Evolutionary conservation across 2,329 filamentous ascomycete genomes (phyloP), one percentile per base, ranked within the genome.

Genomic region (Scedosporium apiospermum): DNA sequence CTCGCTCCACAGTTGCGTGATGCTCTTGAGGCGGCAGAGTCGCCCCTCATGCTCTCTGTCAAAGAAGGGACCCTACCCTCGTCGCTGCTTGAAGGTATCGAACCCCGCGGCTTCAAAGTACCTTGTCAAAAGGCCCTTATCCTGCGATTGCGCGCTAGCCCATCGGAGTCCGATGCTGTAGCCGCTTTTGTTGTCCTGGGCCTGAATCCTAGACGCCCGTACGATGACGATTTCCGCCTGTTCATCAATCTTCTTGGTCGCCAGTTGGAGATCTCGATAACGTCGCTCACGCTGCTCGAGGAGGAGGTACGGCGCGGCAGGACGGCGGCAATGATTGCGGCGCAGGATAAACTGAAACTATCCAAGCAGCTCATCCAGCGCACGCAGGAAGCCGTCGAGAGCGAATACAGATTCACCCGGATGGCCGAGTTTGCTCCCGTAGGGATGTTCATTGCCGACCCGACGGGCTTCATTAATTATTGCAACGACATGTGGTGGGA

Each of bases 391-490:
- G 83, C 83, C 0, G 78, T 82, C 51, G 84, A 88, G 68, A 86
- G 86, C 70, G 90, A 95, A 71, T 87, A 88, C 38, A 88, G 88
- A 63, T 95, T 95, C 70, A 91, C 89, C 0, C 82, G 89, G 55
- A 92, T 95, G 88, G 89, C 90, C 2, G 90, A 93, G 69, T 90
- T 91, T 66, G 88, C 89, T 0, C 90, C 90, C 0, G 90, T 93
- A 1, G 91, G 90, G 30, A 88, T 96, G 76, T 93, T 93, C 71
- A 93, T 95, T 67, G 88, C 89, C n/a, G 83, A 91, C 69, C 80
- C 83, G 0, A 73, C 79, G 49, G 90, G 91, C 3, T 77, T 82
- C 26, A 89, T 95, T 67, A 89, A 83, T 9, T 95, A 91, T 70
- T 90, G 87, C 71, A 96, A 96, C 70, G 88, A 93, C 65, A 90